Base-by-base conservation (phyloP, 371 early-diverging fungal genomes). In the Syncephalastrum contaminatum region DNA sequence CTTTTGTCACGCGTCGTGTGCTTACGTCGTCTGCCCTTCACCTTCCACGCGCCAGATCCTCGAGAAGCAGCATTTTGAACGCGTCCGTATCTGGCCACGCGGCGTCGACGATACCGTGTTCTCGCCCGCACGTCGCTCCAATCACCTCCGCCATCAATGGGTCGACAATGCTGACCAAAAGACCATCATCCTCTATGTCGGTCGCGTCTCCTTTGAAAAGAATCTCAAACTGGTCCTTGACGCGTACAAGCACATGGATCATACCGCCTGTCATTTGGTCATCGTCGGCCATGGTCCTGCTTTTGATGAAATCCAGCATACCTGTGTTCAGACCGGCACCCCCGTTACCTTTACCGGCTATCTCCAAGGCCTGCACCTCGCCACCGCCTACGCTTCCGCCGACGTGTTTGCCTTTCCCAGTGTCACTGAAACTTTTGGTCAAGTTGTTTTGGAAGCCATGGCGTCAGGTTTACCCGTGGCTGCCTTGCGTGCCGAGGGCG, bases 231-330 rank as follows among this genome's bases (percentile, higher is more conserved):
- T 79, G 16, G 54, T 79, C 3, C 48, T 79, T 10, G 70, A 79
- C 5, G 68, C 70, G 13, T 79, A 79, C 49, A 53, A 61, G 30
- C 41, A 48, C 15, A 68, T 79, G 80, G 69, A 79, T 53, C 69
- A 79, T 21, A 24, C 30, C 6, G 24, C 18, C 1, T 75, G 76
- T 39, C 80, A 79, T 60, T 64, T 79, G 24, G 76, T 79, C 43
- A 54, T 79, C 19, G 75, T 79, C n/a, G 80, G 80, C 16, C 69
- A 79, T 53, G 80, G 80, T 14, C 76, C 80, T 15, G 76, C 80
- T 4, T 55, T 72, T 19, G 60, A 66, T 8, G 71, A 65, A 7
- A 67, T 79, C 2, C 69, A 72, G 39, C 43, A 47, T 0, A 50
- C 53, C 25, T 73, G 70, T 18, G 52, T 43, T 5, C 27, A 40